Evolutionary conservation across 768 basidiomycete genomes (phyloP), one percentile per base, ranked within the genome.

Genomic region (Lepiota brunneoincarnata): DNA sequence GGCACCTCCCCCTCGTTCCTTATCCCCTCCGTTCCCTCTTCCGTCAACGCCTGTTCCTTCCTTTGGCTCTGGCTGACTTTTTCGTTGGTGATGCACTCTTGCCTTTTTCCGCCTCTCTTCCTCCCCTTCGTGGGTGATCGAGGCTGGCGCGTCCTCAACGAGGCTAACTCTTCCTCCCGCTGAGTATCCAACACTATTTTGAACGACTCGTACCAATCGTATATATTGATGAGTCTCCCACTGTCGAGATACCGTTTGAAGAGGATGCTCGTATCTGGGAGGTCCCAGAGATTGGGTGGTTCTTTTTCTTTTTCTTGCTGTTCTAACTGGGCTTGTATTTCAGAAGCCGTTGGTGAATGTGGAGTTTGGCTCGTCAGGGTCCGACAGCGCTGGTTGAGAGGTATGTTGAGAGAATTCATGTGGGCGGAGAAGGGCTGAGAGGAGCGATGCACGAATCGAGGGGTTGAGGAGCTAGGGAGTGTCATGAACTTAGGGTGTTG

Each of bases 171-270:
- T 4, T 69, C 60, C 56, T 62, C 48, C n/a, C 69, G 64, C 68
- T 88, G 88, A 1, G 69, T 71, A 64, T 90, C 89, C 49, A 93
- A 67, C 28, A 81, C 86, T 18, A 75, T 67, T 28, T 80, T 76
- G 66, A 93, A 94, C 20, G 86, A 80, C 59, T 89, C 84, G 62
- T 84, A 92, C 92, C 91, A 93, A 67, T 94, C 92, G 64, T 89
- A 92, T 2, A 91, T 78, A 63, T 93, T 93, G 68, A 93, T 82
- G 81, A 88, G 80, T 69, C 79, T 85, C 41, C 89, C 89, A 43
- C 87, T 87, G 61, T 91, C 86, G 39, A 86, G 74, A 68, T 91
- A 93, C 18, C 89, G 77, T 43, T 72, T 73, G 72, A 93, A 90
- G 12, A 93, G 72, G 54, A 93, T 87, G 60, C 81, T 85, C 1